A percentile compares a stretch with the other conserved stretches of the same genome.
phyloP scores from a whole-genome alignment of 176 grass and related monocot genomes.

The Tillandsia fasciculata region DNA sequence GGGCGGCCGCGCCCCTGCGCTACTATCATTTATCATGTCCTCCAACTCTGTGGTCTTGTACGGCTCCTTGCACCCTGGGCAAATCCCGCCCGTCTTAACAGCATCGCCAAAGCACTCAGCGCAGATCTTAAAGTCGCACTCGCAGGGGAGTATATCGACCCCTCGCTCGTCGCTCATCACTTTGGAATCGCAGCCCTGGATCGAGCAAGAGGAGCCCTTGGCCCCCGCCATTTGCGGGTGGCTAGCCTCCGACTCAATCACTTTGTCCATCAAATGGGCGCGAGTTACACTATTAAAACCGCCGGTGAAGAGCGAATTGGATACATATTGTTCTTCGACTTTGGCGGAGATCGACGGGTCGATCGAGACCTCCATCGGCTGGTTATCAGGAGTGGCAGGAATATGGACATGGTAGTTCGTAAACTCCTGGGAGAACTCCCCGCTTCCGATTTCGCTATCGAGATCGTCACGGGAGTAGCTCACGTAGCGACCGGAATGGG shows the following conservation, averaged over 20 bases:
- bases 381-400: constrained; percentile 75
- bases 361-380: constrained; percentile 63
- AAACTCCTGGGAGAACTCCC: constrained; percentile 53
- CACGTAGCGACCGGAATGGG: constrained; percentile 61
- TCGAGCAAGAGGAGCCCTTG: constrained; percentile 74
- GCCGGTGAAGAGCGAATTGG: constrained; percentile 90
- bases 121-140: constrained; percentile 96
- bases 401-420: constrained; percentile 74
- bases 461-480: constrained; percentile 78
- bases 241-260: constrained; percentile 56
- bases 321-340: constrained; percentile 90
- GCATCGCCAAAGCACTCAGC: constrained; percentile 79
- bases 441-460: constrained; percentile 45
- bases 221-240: constrained; percentile 89
- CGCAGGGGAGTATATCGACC: constrained; percentile 74
- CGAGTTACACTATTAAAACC: constrained; percentile 86
- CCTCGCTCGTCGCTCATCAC: constrained; percentile 93
- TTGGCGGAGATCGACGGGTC: constrained; percentile 75
- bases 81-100: constrained; percentile 53
- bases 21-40: constrained; percentile 27
- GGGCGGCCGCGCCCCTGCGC: background rate
- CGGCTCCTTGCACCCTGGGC: constrained; percentile 80
- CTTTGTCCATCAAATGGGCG: constrained; percentile 96
- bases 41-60: constrained; percentile 81
- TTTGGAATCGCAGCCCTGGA: constrained; percentile 69